Percentiles rank a stretch among this genome's conserved stretches.
phyloP scores from a whole-genome alignment of 768 basidiomycete species.

The Xerocomellus amylosporus region DNA sequence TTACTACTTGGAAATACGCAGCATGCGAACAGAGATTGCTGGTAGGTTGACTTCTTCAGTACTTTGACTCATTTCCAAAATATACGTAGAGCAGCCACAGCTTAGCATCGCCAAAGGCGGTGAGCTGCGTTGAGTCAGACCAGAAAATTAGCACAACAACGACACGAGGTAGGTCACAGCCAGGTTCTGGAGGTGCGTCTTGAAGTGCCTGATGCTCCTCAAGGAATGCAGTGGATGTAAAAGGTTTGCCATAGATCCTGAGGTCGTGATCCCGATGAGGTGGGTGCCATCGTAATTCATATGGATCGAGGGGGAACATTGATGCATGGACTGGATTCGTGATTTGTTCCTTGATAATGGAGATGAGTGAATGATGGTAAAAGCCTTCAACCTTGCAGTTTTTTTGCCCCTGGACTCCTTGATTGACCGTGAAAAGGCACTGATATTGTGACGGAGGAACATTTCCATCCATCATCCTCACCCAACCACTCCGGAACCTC shows the following conservation, averaged over 20 bases:
- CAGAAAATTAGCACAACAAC: no score
- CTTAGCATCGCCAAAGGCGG: no score
- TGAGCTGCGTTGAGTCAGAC: no score
- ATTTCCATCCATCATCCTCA: background rate
- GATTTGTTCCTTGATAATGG: background rate
- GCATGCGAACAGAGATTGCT: no score
- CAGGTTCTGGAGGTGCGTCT: background rate
- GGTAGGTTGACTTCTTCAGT: no score
- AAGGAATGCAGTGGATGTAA: background rate
- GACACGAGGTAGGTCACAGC: background rate
- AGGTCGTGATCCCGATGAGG: background rate
- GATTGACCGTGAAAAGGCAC: background rate
- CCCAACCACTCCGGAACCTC: background rate
- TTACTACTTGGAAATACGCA: no score
- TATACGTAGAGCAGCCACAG: no score
- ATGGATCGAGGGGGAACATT: background rate
- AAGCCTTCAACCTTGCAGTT: background rate
- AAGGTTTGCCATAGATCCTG: background rate
- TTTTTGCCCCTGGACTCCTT: no score
- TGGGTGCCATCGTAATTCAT: background rate
- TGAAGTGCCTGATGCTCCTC: background rate
- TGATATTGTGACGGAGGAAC: background rate
- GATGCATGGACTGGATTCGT: background rate
- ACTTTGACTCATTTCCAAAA: no score
- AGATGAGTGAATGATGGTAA: background rate